Evolutionary conservation across 352 stramenopile genomes (phyloP), one percentile per base, ranked within the genome.

Genomic region (Phytopythium ostracodes): DNA sequence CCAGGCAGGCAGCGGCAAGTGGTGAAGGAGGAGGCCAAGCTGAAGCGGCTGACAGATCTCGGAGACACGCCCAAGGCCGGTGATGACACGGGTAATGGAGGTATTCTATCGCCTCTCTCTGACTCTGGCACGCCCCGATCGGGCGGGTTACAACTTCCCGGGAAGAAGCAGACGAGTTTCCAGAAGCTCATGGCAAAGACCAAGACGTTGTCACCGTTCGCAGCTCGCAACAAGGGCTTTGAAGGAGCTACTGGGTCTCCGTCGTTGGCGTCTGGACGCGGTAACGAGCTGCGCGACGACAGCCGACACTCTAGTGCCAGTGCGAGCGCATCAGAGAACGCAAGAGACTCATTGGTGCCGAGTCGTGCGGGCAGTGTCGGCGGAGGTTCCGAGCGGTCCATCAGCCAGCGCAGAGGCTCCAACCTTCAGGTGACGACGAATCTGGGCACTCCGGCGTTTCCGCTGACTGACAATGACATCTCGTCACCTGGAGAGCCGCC

Each of bases 131-230:
- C 42, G 52, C 20, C 35, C 17, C 61, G 12, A 46, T 56, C 62
- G 42, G 44, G 46, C 29, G 24, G 51, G 25, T 49, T 46, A 31
- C 46, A 64, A 22, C n/a, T 22, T 17, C 63, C 52, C 6, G 35
- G 36, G 12, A 76, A 70, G 42, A 84, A 82, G 59, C 75, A 76
- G 50, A 79, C 72, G 9, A 85, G 79, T 25, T 73, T 91, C 25
- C 69, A 87, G 62, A 89, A 84, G n/a, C 70, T 90, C 24, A 75
- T 89, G 31, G 74, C 76, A 25, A 90, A 86, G 44, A 86, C 77
- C 8, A 81, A 79, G 43, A 73, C 70, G 2, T 70, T 91, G 50
- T 90, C 81, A n/a, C 80, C 84, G 1, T 88, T 86, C 68, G 59
- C 72, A 66, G 52, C 40, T 7, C 55, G 55, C 24, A 42, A 35